A percentile compares a stretch with the other conserved stretches of the same genome.
phyloP scores from a whole-genome alignment of 116 monocot species.

The Dioscorea cayenensis region DNA sequence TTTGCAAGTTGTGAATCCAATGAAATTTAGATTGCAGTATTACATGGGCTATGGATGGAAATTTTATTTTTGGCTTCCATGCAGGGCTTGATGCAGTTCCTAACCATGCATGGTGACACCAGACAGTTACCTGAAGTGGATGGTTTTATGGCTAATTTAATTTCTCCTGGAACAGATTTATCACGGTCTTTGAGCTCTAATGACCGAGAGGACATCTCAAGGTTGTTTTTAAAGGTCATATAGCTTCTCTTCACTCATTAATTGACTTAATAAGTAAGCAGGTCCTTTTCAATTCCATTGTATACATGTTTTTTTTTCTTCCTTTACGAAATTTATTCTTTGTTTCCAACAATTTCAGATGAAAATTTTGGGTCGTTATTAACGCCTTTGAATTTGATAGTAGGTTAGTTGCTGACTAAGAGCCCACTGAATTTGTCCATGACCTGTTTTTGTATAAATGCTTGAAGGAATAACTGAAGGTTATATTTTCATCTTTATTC shows the following conservation, averaged over 20 bases:
- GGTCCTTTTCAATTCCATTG: background rate
- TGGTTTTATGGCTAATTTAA: constrained; percentile 25
- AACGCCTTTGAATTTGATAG: background rate
- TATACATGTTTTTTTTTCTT: background rate
- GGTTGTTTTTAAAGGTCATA: constrained; percentile 54
- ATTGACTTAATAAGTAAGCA: background rate
- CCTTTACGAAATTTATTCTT: background rate
- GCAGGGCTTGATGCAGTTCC: constrained; percentile 50
- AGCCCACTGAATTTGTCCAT: too few relatives aligned
- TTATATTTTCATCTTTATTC: background rate
- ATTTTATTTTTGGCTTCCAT: constrained; percentile 3
- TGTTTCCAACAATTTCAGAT: background rate
- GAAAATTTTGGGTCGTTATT: background rate
- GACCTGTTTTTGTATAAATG: too few relatives aligned
- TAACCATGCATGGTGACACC: constrained; percentile 30
- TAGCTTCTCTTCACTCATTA: background rate
- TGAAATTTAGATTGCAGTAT: background rate
- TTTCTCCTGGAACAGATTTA: constrained; percentile 25
- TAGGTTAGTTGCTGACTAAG: background rate
- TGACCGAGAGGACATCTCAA: constrained; percentile 60
- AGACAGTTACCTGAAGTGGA: constrained; percentile 27
- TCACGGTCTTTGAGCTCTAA: constrained; percentile 29
- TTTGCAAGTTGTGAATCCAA: background rate
- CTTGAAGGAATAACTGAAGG: background rate
- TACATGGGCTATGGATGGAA: background rate